Conservation (phyloP, 768 basidiomycete species). For the Coprinopsis sp. region DNA sequence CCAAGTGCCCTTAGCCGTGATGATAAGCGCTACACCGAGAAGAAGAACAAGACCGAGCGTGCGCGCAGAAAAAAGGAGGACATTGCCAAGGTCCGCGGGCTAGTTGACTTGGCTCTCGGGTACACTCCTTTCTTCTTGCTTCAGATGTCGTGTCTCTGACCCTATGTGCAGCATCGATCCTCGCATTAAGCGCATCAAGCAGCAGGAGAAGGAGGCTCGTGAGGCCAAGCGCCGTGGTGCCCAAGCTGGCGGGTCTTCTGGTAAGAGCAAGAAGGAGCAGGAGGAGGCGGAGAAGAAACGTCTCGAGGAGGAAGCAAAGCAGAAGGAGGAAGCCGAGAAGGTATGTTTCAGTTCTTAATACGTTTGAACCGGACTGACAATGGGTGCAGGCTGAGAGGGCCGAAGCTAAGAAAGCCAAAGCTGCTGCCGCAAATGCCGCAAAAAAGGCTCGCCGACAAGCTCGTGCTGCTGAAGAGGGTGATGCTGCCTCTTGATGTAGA, state of each 20-base stretch:
- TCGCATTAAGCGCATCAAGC: slow-evolving; percentile 95
- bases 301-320: slow-evolving; percentile 65
- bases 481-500: too few relatives aligned
- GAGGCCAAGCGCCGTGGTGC: slow-evolving; percentile 72
- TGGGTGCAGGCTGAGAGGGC: slow-evolving; percentile 47
- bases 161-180: slow-evolving; percentile 58
- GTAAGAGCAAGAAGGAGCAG: slow-evolving; percentile 69
- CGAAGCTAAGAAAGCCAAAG: slow-evolving; percentile 81
- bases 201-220: slow-evolving; percentile 90
- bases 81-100: slow-evolving; percentile 76
- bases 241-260: slow-evolving; percentile 46
- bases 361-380: background rate
- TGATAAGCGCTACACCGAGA: slow-evolving; percentile 98
- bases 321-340: slow-evolving; percentile 84
- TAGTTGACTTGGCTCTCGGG: slow-evolving; percentile 83
- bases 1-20: slow-evolving; percentile 56
- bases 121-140: slow-evolving; percentile 12
- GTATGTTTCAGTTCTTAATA: slow-evolving; percentile 29
- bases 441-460: slow-evolving; percentile 80
- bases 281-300: slow-evolving; percentile 72
- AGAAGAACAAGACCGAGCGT: slow-evolving; percentile 98
- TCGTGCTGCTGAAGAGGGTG: slow-evolving; percentile 43
- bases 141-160: background rate
- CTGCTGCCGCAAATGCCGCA: slow-evolving; percentile 82
- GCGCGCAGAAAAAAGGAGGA: slow-evolving; percentile 97